Conservation (phyloP, 1,284 basidiomycete species). For the Ustilago hordei region DNA sequence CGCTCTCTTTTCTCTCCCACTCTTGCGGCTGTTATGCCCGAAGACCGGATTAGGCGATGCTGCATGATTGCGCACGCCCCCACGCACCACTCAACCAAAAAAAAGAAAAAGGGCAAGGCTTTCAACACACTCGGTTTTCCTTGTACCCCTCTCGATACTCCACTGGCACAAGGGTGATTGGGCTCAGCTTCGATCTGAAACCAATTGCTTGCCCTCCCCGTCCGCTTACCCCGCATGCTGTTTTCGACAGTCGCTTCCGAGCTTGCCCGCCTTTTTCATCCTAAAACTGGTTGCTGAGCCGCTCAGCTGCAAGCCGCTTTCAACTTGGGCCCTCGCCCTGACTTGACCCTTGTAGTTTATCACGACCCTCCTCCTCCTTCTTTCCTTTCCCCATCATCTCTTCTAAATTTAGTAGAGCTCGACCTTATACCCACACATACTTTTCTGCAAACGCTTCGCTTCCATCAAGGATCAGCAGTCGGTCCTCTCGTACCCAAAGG, state of each 20-base stretch:
- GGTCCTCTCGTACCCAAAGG: slow-evolving; percentile 36
- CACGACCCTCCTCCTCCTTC: neutral
- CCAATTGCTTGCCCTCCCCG: neutral
- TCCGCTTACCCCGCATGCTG: slow-evolving; percentile 8
- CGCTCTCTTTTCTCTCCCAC: neutral
- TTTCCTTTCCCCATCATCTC: slow-evolving; percentile 9
- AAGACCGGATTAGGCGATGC: slow-evolving; percentile 36
- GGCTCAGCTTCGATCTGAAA: neutral
- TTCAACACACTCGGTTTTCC: slow-evolving; percentile 10
- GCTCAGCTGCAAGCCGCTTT: neutral
- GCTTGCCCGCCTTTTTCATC: neutral
- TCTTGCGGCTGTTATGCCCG: slow-evolving; percentile 4
- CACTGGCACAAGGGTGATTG: neutral
- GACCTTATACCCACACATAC: slow-evolving; percentile 5
- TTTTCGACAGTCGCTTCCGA: neutral
- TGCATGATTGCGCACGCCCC: slow-evolving; percentile 17
- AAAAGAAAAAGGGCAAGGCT: neutral
- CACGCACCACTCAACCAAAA: neutral
- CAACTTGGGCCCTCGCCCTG: neutral
- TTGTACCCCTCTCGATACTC: slow-evolving; percentile 6
- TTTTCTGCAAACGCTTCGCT: neutral
- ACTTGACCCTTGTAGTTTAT: slow-evolving; percentile 9
- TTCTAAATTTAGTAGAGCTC: slow-evolving; percentile 1
- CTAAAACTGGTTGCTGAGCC: neutral
- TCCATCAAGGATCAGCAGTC: neutral